Percentiles rank a stretch among this genome's conserved stretches.
phyloP scores from a whole-genome alignment of 2,329 filamentous ascomycete species.

The Trichoderma simmonsii region DNA sequence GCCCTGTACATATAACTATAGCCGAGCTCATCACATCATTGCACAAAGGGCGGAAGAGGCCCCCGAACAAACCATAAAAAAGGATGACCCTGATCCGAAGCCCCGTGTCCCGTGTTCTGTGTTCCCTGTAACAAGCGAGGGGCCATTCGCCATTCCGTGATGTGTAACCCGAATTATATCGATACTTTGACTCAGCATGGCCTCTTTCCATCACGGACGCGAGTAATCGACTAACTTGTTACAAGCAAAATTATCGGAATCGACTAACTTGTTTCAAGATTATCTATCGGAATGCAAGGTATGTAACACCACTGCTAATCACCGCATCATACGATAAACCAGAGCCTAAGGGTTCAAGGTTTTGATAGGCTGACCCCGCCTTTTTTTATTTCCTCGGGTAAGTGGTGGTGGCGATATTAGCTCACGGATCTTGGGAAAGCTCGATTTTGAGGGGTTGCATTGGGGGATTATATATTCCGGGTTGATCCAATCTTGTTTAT shows the following conservation, averaged over 20 bases:
- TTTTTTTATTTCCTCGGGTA: not conserved
- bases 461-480: not conserved
- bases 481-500: not conserved
- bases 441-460: not conserved
- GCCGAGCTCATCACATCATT: not conserved
- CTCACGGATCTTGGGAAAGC: not conserved
- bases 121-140: too few species aligned
- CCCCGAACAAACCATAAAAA: not conserved
- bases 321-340: slow-evolving; percentile 1
- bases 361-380: slow-evolving; percentile 3
- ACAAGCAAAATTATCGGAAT: not conserved
- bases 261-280: not conserved
- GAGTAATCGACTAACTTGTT: not conserved
- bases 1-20: not conserved
- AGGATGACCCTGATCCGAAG: not conserved
- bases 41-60: not conserved
- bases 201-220: not conserved
- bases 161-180: not conserved
- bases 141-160: not conserved
- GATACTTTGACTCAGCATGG: not conserved
- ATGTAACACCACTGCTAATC: not conserved
- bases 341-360: not conserved
- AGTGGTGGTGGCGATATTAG: too few species aligned
- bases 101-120: not conserved
- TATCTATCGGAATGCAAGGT: not conserved